These are phyloP conservation scores for Sugiyamaella grinbergsii DNA, from an alignment of 1,139 yeast species.

Conservation along the genomic window DNA sequence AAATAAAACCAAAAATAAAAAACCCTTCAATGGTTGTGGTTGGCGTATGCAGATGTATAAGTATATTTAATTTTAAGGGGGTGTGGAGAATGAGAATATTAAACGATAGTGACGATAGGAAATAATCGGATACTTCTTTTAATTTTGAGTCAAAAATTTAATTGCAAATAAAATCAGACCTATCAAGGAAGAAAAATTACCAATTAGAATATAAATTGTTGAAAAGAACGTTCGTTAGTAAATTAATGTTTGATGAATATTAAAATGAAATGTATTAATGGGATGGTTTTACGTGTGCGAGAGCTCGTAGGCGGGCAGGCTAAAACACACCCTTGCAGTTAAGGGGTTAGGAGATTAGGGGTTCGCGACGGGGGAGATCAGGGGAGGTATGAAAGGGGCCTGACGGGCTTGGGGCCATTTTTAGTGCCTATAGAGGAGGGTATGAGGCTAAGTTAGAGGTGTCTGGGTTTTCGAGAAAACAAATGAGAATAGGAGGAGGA, in stretches of 20 bases:
- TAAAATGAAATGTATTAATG: neutral
- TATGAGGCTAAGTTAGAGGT: conserved; percentile 4
- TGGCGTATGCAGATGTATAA: neutral
- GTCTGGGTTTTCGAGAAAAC: neutral
- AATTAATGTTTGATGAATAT: no score
- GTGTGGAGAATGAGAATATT: neutral
- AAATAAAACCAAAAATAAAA: neutral
- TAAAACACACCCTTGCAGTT: neutral
- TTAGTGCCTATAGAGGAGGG: no score
- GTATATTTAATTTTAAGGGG: conserved; percentile 11
- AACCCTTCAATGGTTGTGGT: no score
- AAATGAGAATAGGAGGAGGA: neutral
- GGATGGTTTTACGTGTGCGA: neutral
- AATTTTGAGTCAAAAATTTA: no score
- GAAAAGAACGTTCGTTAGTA: neutral
- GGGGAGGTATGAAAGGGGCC: neutral
- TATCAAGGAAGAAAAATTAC: no score
- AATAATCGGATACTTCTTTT: no score
- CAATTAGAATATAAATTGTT: neutral
- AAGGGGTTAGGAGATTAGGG: conserved; percentile 5
- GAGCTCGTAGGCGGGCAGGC: no score
- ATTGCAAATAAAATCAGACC: neutral
- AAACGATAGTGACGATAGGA: no score
- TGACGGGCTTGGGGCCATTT: no score
- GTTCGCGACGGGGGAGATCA: neutral